A percentile compares a stretch with the other conserved stretches of the same genome.
Conservation (phyloP, 768 basidiomycete species). For the Lactarius indigo region DNA sequence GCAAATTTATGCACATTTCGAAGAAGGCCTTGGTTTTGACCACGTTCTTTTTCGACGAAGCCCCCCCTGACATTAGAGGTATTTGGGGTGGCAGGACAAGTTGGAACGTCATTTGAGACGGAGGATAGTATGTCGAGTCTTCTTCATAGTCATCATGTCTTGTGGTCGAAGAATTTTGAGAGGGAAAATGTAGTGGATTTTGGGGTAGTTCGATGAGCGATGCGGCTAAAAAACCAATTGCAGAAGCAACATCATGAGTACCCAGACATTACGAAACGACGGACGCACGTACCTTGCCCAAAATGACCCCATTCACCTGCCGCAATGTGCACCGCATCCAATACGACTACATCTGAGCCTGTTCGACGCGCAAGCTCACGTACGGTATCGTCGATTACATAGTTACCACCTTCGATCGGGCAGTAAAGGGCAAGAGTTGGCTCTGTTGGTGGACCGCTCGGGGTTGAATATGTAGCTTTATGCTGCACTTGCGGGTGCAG, state of each 20-base stretch:
- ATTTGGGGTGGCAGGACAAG: slow-evolving; percentile 35
- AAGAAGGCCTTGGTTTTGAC: slow-evolving; percentile 66
- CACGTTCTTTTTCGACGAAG: slow-evolving; percentile 18
- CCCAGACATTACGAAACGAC: background rate
- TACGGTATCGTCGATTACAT: slow-evolving; percentile 76
- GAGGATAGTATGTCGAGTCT: slow-evolving; percentile 31
- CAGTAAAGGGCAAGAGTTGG: slow-evolving; percentile 85
- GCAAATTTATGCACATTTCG: slow-evolving; percentile 69
- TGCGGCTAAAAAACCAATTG: slow-evolving; percentile 47
- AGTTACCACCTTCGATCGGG: slow-evolving; percentile 85
- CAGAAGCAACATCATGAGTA: background rate
- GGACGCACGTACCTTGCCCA: slow-evolving; percentile 57
- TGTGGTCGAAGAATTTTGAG: slow-evolving; percentile 27
- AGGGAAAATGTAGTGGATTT: slow-evolving; percentile 72
- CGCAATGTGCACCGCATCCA: slow-evolving; percentile 82
- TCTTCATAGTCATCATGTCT: slow-evolving; percentile 46
- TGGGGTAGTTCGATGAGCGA: slow-evolving; percentile 60
- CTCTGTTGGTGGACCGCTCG: slow-evolving; percentile 55
- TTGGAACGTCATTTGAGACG: slow-evolving; percentile 48
- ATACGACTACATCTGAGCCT: slow-evolving; percentile 74
- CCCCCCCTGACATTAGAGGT: slow-evolving; percentile 26
- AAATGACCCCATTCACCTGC: slow-evolving; percentile 87
- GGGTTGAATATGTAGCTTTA: slow-evolving; percentile 56
- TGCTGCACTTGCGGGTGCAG: slow-evolving; percentile 82
- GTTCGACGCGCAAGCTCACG: slow-evolving; percentile 69